Conservation (phyloP, 2,329 filamentous ascomycete genomes). For the Fusarium scirpi region DNA sequence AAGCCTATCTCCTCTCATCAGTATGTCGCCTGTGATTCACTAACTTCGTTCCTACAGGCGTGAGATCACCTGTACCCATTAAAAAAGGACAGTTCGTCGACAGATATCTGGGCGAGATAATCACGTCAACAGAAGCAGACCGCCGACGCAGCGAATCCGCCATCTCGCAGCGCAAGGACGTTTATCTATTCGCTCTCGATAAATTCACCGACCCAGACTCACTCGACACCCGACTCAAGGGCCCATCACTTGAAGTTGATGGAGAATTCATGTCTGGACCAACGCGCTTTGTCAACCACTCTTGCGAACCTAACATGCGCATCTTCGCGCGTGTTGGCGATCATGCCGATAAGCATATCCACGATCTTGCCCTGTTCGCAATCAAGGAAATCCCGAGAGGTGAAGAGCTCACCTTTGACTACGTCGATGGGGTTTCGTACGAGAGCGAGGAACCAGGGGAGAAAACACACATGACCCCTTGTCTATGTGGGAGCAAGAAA, state of each 20-base stretch:
- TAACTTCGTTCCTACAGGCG: slow-evolving; percentile 56
- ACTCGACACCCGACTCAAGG: slow-evolving; percentile 66
- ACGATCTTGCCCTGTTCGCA: slow-evolving; percentile 83
- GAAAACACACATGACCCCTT: slow-evolving; percentile 66
- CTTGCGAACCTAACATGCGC: slow-evolving; percentile 80
- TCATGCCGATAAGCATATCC: slow-evolving; percentile 78
- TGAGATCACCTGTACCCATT: slow-evolving; percentile 73
- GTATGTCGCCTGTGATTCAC: background rate
- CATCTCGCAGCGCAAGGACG: slow-evolving; percentile 73
- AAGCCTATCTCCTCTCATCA: slow-evolving; percentile 41
- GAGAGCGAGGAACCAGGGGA: slow-evolving; percentile 58
- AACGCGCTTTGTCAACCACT: slow-evolving; percentile 86
- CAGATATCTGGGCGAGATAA: slow-evolving; percentile 79
- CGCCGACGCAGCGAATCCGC: slow-evolving; percentile 69
- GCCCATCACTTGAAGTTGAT: slow-evolving; percentile 70
- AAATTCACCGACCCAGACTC: slow-evolving; percentile 76
- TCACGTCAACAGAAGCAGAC: slow-evolving; percentile 73
- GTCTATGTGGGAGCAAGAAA: slow-evolving; percentile 72
- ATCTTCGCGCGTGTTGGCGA: slow-evolving; percentile 85
- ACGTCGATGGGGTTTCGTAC: slow-evolving; percentile 73
- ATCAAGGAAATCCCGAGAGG: slow-evolving; percentile 72
- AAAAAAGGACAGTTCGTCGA: slow-evolving; percentile 83
- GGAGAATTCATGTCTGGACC: slow-evolving; percentile 84
- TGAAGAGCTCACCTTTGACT: slow-evolving; percentile 84
- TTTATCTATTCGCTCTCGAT: slow-evolving; percentile 85